These are phyloP conservation scores for Quercus berberidifolia DNA, from an alignment of 306 rosid species.

Conservation along the genomic window DNA sequence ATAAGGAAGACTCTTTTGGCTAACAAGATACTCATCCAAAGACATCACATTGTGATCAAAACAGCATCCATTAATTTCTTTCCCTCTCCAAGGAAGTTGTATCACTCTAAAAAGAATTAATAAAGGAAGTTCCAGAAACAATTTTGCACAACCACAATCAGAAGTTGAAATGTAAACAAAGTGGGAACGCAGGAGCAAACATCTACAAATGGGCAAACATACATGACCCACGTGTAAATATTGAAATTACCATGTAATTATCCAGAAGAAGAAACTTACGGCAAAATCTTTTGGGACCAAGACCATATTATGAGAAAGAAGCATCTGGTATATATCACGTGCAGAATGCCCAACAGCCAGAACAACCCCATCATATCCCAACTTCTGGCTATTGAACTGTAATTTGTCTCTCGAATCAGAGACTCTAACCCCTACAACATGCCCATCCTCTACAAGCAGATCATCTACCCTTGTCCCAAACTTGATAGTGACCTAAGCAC, in stretches of 20 bases:
- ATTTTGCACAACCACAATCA: not conserved
- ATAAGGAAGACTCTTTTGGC: not conserved
- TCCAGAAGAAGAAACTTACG: constrained; percentile 51
- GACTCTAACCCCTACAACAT: constrained; percentile 55
- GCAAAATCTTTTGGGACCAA: constrained; percentile 85
- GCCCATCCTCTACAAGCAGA: constrained; percentile 59
- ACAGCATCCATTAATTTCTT: not conserved
- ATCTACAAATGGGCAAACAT: not conserved
- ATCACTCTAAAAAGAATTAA: too few relatives aligned
- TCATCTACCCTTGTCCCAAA: constrained; percentile 92
- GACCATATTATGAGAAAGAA: constrained; percentile 70
- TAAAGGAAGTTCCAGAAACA: too few relatives aligned
- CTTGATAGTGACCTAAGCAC: constrained; percentile 71
- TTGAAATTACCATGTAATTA: constrained; percentile 6
- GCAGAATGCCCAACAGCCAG: constrained; percentile 99
- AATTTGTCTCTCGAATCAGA: constrained; percentile 66
- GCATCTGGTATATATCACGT: constrained; percentile 81
- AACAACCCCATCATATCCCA: constrained; percentile 74
- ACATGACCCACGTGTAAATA: not conserved
- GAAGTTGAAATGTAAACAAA: constrained; percentile 1
- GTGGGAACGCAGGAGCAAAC: not conserved
- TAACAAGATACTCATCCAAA: not conserved
- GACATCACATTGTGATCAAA: not conserved
- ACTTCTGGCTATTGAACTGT: constrained; percentile 49
- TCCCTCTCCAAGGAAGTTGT: not conserved